These are phyloP conservation scores for Fusarium sp. DNA, from an alignment of 2,329 filamentous ascomycete genomes.

Conservation along the genomic window DNA sequence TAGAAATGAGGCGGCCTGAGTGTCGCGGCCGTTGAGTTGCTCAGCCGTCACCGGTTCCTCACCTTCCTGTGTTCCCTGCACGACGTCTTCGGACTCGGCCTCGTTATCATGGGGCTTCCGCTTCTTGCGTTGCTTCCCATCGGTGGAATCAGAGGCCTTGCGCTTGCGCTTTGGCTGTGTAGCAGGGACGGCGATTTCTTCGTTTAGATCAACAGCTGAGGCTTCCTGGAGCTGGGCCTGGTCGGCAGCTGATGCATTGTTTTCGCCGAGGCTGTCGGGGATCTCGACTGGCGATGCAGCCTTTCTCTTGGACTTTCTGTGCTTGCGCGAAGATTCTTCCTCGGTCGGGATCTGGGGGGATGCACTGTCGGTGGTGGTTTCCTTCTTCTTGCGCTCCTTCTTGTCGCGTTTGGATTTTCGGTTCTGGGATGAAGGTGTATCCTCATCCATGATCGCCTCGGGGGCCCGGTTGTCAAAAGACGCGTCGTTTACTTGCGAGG, in stretches of 20 bases:
- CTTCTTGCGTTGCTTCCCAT: constrained; percentile 51
- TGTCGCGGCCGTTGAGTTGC: constrained; percentile 10
- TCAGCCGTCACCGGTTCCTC: constrained; percentile 20
- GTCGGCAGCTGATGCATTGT: constrained; percentile 9
- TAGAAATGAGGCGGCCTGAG: constrained; percentile 26
- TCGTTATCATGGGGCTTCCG: constrained; percentile 42
- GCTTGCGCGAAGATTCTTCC: constrained; percentile 39
- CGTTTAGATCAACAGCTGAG: constrained; percentile 23
- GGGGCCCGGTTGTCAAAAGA: constrained; percentile 40
- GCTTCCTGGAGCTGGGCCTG: constrained; percentile 21
- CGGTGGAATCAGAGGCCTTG: constrained; percentile 45
- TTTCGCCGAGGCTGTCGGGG: constrained; percentile 32
- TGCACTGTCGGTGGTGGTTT: constrained; percentile 27
- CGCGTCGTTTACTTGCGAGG: constrained; percentile 41
- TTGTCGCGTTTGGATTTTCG: constrained; percentile 50
- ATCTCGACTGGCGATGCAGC: constrained; percentile 31
- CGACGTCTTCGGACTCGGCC: constrained; percentile 32
- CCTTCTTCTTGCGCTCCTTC: constrained; percentile 47
- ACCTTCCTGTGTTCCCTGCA: constrained; percentile 37
- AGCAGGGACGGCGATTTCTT: constrained; percentile 33
- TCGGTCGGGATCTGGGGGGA: constrained; percentile 27
- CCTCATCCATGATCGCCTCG: constrained; percentile 48
- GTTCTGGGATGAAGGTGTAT: constrained; percentile 26
- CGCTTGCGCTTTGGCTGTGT: constrained; percentile 50
- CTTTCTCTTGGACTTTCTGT: constrained; percentile 45